phyloP scores from a whole-genome alignment of 2,329 filamentous ascomycete genomes.

The Xylariales sp. region DNA sequence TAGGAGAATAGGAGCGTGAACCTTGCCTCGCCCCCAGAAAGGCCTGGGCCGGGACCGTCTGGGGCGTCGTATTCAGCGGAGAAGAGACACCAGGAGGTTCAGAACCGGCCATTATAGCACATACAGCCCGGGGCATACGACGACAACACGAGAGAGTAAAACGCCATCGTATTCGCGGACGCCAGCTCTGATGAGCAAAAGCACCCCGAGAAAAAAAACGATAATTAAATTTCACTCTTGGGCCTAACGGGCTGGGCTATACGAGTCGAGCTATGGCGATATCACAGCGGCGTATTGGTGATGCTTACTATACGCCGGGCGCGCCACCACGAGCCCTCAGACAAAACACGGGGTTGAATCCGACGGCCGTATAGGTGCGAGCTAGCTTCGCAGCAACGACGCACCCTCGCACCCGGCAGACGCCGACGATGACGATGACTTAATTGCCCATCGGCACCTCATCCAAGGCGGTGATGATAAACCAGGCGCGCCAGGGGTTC shows the following conservation, averaged over 20 bases:
- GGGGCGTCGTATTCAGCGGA: background rate
- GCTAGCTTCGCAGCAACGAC: conserved; percentile 12
- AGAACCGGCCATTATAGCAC: background rate
- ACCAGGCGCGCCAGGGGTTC: background rate
- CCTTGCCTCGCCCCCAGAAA: too few relatives aligned
- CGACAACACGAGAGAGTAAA: background rate
- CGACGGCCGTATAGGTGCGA: background rate
- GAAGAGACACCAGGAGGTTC: background rate
- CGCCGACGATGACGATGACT: background rate
- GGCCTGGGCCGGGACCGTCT: too few relatives aligned
- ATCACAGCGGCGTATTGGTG: conserved; percentile 3
- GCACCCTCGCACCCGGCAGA: conserved; percentile 21
- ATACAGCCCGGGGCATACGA: background rate
- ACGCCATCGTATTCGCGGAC: too few relatives aligned
- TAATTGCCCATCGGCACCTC: background rate
- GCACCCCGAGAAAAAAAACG: too few relatives aligned
- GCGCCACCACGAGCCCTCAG: background rate
- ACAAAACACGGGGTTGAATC: conserved; percentile 9
- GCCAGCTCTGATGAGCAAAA: too few relatives aligned
- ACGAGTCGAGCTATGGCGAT: conserved; percentile 1
- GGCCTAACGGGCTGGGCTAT: background rate
- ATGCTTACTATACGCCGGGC: conserved; percentile 30
- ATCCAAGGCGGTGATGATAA: background rate
- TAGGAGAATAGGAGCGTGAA: background rate
- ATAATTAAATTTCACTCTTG: too few relatives aligned